Conservation (phyloP, 1,284 basidiomycete genomes). For the Austroboletus novae-zelandiae region DNA sequence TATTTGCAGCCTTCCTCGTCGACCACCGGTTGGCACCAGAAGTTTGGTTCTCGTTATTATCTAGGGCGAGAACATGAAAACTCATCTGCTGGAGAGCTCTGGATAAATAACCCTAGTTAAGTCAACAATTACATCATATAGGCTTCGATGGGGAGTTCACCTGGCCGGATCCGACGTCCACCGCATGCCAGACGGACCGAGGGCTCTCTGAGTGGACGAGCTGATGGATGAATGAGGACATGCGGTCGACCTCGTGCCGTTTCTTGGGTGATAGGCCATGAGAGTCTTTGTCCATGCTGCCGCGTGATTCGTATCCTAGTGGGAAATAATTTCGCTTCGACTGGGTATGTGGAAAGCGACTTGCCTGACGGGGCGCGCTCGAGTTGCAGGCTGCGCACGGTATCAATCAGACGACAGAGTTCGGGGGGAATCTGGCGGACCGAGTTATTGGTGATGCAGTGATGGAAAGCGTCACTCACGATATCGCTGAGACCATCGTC, state of each 20-base stretch:
- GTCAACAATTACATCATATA: not conserved
- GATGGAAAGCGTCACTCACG: slow-evolving; percentile 15
- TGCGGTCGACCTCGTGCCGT: slow-evolving; percentile 48
- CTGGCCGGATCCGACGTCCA: slow-evolving; percentile 56
- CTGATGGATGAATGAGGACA: slow-evolving; percentile 40
- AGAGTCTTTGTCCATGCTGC: slow-evolving; percentile 4
- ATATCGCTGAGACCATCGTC: slow-evolving; percentile 5
- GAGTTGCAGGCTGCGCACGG: slow-evolving; percentile 28
- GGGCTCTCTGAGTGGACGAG: slow-evolving; percentile 15
- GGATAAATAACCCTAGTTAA: slow-evolving; percentile 48
- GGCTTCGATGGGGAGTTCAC: slow-evolving; percentile 30
- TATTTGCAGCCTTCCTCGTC: slow-evolving; percentile 20
- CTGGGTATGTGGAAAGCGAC: not conserved
- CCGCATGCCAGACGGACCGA: slow-evolving; percentile 34
- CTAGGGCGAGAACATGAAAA: slow-evolving; percentile 50
- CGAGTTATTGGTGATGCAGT: not conserved
- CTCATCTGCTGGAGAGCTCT: slow-evolving; percentile 37
- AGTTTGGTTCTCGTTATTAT: slow-evolving; percentile 44
- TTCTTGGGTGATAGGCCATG: slow-evolving; percentile 57
- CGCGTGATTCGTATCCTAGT: slow-evolving; percentile 11
- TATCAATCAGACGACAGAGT: slow-evolving; percentile 23
- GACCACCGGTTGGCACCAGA: slow-evolving; percentile 41
- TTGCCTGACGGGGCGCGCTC: slow-evolving; percentile 21
- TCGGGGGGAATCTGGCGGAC: slow-evolving; percentile 25
- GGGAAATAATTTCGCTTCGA: not conserved